Percentiles rank a stretch among this genome's conserved stretches.
These are phyloP conservation scores for Rugonectria rugulosa DNA, from an alignment of 2,329 filamentous ascomycete genomes.

Conservation along the genomic window DNA sequence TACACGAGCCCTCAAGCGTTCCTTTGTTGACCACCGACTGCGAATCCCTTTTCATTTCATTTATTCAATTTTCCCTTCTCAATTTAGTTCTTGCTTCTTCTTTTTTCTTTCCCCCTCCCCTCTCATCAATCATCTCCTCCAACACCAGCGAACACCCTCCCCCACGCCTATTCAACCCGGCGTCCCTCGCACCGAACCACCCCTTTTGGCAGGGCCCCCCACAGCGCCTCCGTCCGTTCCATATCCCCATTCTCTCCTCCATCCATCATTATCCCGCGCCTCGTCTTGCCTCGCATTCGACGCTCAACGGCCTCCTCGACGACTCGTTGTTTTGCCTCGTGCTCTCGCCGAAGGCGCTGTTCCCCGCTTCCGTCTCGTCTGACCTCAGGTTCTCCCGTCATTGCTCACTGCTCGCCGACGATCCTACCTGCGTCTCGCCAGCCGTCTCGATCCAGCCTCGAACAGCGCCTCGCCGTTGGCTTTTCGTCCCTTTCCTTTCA, in stretches of 20 bases:
- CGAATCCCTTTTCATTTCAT: conserved; percentile 15
- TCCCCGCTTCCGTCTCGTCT: conserved; percentile 29
- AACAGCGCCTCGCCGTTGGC: conserved; percentile 35
- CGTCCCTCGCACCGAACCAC: conserved; percentile 42
- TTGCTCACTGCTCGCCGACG: conserved; percentile 27
- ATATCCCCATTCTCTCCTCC: conserved; percentile 36
- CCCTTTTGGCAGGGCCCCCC: conserved; percentile 41
- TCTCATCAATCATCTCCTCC: conserved; percentile 16
- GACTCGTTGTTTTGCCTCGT: conserved; percentile 18
- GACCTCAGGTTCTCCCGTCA: conserved; percentile 27
- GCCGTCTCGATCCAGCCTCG: conserved; percentile 27
- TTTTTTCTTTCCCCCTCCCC: conserved; percentile 22
- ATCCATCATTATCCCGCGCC: conserved; percentile 40
- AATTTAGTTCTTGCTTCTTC: conserved; percentile 22
- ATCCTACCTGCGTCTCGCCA: conserved; percentile 32
- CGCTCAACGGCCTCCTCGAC: conserved; percentile 6
- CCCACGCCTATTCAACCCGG: conserved; percentile 37
- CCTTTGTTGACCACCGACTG: conserved; percentile 12
- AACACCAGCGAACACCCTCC: conserved; percentile 13
- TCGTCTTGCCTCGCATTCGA: conserved; percentile 30
- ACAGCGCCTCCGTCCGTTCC: conserved; percentile 37
- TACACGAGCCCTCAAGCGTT: conserved; percentile 24
- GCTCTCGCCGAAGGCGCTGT: conserved; percentile 27
- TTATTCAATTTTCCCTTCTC: conserved; percentile 30
- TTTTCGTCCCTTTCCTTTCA: conserved; percentile 30